Conservation (phyloP, 192 early-diverging fungal species). For the Coemansia sp. region DNA sequence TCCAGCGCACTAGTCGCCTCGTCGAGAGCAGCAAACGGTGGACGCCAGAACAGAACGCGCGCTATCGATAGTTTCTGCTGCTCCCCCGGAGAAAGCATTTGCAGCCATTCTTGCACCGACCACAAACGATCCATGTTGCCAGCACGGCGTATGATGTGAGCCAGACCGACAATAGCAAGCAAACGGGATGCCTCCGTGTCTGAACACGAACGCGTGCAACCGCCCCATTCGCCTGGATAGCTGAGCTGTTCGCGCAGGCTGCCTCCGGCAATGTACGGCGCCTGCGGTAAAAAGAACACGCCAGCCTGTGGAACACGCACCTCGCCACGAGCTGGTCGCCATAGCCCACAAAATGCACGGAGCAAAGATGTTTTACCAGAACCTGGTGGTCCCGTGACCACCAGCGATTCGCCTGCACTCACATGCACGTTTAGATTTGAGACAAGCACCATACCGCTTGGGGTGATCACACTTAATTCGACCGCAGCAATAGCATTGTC, state of each 20-base stretch:
- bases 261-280: slow-evolving; percentile 63
- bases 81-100: slow-evolving; percentile 75
- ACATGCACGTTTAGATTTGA: slow-evolving; percentile 56
- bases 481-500: slow-evolving; percentile 10
- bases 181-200: slow-evolving; percentile 27
- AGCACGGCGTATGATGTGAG: slow-evolving; percentile 8
- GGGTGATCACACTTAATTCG: slow-evolving; percentile 32
- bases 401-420: slow-evolving; percentile 57
- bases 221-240: slow-evolving; percentile 56
- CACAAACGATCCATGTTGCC: slow-evolving; percentile 30
- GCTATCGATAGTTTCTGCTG: slow-evolving; percentile 71
- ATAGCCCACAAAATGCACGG: slow-evolving; percentile 74
- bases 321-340: slow-evolving; percentile 60
- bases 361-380: slow-evolving; percentile 82
- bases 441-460: slow-evolving; percentile 25
- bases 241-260: slow-evolving; percentile 65
- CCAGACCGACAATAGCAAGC: slow-evolving; percentile 28
- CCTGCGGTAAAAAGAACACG: slow-evolving; percentile 71
- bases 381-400: slow-evolving; percentile 79
- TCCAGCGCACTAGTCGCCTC: slow-evolving; percentile 74
- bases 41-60: slow-evolving; percentile 67
- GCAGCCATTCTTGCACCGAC: slow-evolving; percentile 57
- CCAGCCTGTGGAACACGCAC: slow-evolving; percentile 26
- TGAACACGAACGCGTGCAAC: slow-evolving; percentile 16
- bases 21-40: slow-evolving; percentile 73